Evolutionary conservation across 2,329 filamentous ascomycete species (phyloP).

Genomic region (Cercospora beticola): DNA sequence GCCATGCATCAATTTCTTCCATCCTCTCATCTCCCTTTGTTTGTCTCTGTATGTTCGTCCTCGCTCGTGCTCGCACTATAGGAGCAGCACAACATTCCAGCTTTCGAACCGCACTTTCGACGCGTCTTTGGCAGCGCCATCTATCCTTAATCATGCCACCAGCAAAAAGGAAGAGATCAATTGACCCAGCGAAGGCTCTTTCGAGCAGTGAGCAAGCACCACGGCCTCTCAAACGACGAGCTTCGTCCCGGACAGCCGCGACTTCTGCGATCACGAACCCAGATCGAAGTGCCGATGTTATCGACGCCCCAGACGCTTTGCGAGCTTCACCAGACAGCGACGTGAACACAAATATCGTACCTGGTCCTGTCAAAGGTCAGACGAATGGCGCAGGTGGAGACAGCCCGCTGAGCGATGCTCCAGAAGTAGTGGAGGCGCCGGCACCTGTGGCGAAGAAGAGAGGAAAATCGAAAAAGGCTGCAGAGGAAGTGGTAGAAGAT

Average conservation of each 20-base stretch:
- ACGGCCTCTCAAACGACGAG: conserved; percentile 19
- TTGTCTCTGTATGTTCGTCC: not conserved
- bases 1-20: not conserved
- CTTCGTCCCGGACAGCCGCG: conserved; percentile 18
- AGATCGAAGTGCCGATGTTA: conserved; percentile 41
- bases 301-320: conserved; percentile 45
- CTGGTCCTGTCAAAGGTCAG: conserved; percentile 30
- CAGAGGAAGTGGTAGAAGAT: conserved; percentile 7
- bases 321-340: conserved; percentile 47
- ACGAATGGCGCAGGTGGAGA: conserved; percentile 25
- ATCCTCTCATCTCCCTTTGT: not conserved
- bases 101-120: not conserved
- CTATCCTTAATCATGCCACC: conserved; percentile 24
- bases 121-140: not conserved
- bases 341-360: conserved; percentile 35
- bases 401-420: conserved; percentile 39
- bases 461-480: conserved; percentile 20
- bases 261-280: conserved; percentile 30
- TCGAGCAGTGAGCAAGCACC: not conserved
- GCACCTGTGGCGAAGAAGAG: conserved; percentile 20
- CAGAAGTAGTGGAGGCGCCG: conserved; percentile 35
- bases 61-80: not conserved
- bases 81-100: not conserved
- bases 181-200: conserved; percentile 12
- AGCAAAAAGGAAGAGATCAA: conserved; percentile 30